Evolutionary conservation across 2,329 filamentous ascomycete genomes (phyloP).

Genomic region (Pyrenophora graminea): DNA sequence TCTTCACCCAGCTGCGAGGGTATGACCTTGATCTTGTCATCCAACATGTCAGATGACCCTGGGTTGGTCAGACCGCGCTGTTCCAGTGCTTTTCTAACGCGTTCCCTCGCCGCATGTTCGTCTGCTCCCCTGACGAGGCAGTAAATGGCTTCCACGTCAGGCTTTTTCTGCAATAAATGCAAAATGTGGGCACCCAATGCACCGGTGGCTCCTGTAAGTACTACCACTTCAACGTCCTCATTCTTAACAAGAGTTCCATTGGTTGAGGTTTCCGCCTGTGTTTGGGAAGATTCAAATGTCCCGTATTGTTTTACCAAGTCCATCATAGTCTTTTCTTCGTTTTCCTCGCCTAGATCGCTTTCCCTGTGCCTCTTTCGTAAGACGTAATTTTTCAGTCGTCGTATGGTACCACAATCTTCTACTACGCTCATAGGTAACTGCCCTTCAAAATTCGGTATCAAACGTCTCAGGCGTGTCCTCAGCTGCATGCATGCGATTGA

Average conservation of each 20-base stretch:
- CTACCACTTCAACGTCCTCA: conserved; percentile 19
- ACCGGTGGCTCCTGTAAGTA: conserved; percentile 58
- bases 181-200: conserved; percentile 58
- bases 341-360: conserved; percentile 33
- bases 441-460: conserved; percentile 42
- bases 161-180: conserved; percentile 48
- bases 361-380: conserved; percentile 47
- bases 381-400: conserved; percentile 47
- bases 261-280: background rate
- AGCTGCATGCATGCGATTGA: conserved; percentile 63
- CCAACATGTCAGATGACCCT: conserved; percentile 8
- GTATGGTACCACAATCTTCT: conserved; percentile 63
- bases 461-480: conserved; percentile 43
- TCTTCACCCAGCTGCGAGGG: conserved; percentile 54
- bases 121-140: conserved; percentile 59
- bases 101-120: conserved; percentile 35
- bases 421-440: conserved; percentile 61
- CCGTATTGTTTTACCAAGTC: conserved; percentile 55
- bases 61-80: conserved; percentile 38
- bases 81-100: conserved; percentile 41
- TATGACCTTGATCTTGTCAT: conserved; percentile 53
- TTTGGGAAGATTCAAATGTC: conserved; percentile 40
- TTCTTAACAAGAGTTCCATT: conserved; percentile 4
- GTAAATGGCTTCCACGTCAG: conserved; percentile 54
- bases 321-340: conserved; percentile 51